Conservation (phyloP, 805 yeast genomes). For the Teunomyces tritomae region DNA sequence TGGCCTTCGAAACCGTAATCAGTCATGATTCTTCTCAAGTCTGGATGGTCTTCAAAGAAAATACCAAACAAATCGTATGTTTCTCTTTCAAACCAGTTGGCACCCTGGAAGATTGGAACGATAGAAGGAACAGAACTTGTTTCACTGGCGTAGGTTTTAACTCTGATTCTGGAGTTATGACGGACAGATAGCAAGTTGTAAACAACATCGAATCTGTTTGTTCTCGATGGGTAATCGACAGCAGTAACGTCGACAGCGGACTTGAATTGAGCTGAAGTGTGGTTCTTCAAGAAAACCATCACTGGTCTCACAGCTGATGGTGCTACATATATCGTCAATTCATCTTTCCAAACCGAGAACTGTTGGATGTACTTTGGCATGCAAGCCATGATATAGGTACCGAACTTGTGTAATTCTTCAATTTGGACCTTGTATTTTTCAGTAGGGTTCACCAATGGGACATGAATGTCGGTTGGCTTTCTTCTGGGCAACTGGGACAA, state of each 20-base stretch:
- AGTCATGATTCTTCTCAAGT: conserved; percentile 83
- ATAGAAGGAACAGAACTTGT: conserved; percentile 77
- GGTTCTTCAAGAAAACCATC: conserved; percentile 66
- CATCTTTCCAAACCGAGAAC: conserved; percentile 89
- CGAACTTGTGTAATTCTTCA: conserved; percentile 78
- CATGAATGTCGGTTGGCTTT: conserved; percentile 29
- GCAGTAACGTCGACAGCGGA: conserved; percentile 79
- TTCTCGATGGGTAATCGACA: conserved; percentile 81
- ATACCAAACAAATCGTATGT: conserved; percentile 85
- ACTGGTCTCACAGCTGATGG: conserved; percentile 76
- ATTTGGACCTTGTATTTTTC: conserved; percentile 64
- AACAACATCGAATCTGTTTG: conserved; percentile 83
- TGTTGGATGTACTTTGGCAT: conserved; percentile 81
- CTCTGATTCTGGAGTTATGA: conserved; percentile 82
- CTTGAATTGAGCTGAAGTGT: conserved; percentile 79
- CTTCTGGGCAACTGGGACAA: conserved; percentile 39
- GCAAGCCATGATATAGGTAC: conserved; percentile 71
- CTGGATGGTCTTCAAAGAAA: conserved; percentile 87
- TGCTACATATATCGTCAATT: conserved; percentile 69
- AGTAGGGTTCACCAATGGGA: conserved; percentile 70
- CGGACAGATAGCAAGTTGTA: conserved; percentile 79
- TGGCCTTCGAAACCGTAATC: conserved; percentile 93
- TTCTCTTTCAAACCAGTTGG: conserved; percentile 90
- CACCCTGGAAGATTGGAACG: conserved; percentile 70
- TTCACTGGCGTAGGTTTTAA: conserved; percentile 85